Evolutionary conservation across 768 basidiomycete genomes (phyloP).

Genomic region (Suillus tomentosus): DNA sequence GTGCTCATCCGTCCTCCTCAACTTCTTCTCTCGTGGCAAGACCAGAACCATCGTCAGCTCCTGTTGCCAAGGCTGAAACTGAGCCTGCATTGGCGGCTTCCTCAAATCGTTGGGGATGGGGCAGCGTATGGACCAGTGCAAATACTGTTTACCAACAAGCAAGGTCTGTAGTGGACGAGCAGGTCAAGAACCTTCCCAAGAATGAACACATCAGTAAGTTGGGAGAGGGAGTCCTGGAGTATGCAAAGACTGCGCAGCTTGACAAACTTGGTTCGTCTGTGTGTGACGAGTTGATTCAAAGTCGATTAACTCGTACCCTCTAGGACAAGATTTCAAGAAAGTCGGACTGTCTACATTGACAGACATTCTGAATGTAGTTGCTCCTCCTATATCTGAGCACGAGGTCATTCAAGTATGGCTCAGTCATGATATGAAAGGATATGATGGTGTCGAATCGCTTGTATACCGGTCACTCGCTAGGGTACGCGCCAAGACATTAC

Average conservation of each 20-base stretch:
- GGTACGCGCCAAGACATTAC: constrained; percentile 45
- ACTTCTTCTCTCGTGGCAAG: constrained; percentile 43
- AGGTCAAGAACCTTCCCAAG: constrained; percentile 84
- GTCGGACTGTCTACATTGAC: constrained; percentile 87
- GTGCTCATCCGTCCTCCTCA: constrained; percentile 45
- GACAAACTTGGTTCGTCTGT: constrained; percentile 77
- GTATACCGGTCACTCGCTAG: constrained; percentile 85
- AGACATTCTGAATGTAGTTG: constrained; percentile 93
- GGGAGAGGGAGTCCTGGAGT: constrained; percentile 83
- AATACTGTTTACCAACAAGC: constrained; percentile 88
- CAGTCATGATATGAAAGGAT: constrained; percentile 95
- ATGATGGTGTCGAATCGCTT: constrained; percentile 93
- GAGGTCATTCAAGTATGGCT: constrained; percentile 97
- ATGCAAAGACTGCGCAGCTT: constrained; percentile 86
- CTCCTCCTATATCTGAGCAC: constrained; percentile 97
- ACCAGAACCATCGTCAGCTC: constrained; percentile 27
- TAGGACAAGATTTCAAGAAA: constrained; percentile 88
- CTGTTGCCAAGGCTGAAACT: constrained; percentile 24
- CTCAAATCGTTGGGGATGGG: constrained; percentile 73
- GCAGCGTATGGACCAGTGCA: constrained; percentile 86
- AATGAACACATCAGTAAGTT: constrained; percentile 89
- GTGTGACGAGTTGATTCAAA: neutral
- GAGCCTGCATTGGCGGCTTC: constrained; percentile 18
- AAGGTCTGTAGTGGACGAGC: constrained; percentile 86
- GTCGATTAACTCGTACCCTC: constrained; percentile 16